phyloP scores from a whole-genome alignment of 179 eudicot genomes.

The Actinidia chinensis region DNA sequence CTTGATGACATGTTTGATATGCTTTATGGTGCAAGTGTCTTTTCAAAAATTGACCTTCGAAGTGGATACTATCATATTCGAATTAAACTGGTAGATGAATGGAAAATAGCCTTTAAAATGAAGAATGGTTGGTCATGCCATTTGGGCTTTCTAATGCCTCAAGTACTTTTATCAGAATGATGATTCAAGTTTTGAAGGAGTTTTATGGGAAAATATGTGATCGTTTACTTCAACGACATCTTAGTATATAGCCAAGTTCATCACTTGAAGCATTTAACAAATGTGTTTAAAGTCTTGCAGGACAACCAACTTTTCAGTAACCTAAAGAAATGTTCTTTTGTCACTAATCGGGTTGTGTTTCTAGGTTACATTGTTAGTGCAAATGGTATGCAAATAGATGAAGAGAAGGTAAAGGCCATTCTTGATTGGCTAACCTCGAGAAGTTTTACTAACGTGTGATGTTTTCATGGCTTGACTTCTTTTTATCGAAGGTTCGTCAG shows the following conservation, averaged over 20 bases:
- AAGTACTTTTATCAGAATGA: neutral
- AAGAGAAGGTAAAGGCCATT: neutral
- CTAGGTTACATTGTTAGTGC: neutral
- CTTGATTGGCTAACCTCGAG: neutral
- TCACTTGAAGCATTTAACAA: neutral
- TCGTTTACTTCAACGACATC: neutral
- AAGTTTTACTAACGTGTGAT: neutral
- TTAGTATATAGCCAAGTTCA: neutral
- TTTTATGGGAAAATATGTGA: neutral
- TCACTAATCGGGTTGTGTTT: neutral
- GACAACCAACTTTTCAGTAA: neutral
- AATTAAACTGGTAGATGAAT: neutral
- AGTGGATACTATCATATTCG: neutral
- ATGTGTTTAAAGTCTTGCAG: neutral
- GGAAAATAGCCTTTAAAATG: neutral
- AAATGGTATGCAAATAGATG: neutral
- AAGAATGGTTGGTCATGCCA: neutral
- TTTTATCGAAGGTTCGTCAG: neutral
- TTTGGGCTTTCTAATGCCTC: neutral
- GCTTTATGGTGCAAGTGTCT: neutral
- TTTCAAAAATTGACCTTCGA: neutral
- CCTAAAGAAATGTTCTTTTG: neutral
- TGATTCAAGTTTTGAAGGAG: neutral
- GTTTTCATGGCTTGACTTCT: neutral
- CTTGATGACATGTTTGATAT: neutral